phyloP scores from a whole-genome alignment of 2,329 filamentous ascomycete species.

The Colletotrichum karsti region DNA sequence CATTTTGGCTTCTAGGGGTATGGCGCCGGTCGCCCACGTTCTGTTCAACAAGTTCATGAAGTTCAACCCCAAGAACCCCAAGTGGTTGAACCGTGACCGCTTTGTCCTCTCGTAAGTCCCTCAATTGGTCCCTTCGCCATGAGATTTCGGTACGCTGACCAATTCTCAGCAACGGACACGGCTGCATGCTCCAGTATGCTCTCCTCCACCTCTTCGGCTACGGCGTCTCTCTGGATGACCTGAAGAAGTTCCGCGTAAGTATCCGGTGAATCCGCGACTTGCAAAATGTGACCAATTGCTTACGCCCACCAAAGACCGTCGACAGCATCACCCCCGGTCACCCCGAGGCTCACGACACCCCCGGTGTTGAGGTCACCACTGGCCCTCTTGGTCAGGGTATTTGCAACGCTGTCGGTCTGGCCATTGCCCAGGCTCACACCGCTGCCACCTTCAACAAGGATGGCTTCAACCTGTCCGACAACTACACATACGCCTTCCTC shows the following conservation, averaged over 20 bases:
- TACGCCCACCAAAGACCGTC: constrained; percentile 47
- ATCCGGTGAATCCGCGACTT: not conserved
- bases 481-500: constrained; percentile 97
- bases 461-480: constrained; percentile 88
- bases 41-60: constrained; percentile 99
- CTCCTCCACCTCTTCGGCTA: constrained; percentile 98
- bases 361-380: constrained; percentile 97
- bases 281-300: not conserved
- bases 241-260: constrained; percentile 96
- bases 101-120: constrained; percentile 96
- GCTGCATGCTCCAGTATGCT: constrained; percentile 99
- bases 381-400: constrained; percentile 98
- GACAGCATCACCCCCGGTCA: constrained; percentile 91
- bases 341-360: constrained; percentile 95
- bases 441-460: constrained; percentile 96
- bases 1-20: constrained; percentile 59
- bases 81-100: constrained; percentile 96
- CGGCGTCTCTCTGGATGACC: constrained; percentile 83
- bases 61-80: constrained; percentile 99
- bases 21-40: constrained; percentile 96
- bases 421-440: constrained; percentile 94
- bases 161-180: constrained; percentile 85
- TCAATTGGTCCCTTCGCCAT: not conserved
- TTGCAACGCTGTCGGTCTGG: constrained; percentile 95
- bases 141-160: not conserved